Evolutionary conservation across 352 stramenopile genomes (phyloP).

Genomic region (Phytophthora pinifolia): DNA sequence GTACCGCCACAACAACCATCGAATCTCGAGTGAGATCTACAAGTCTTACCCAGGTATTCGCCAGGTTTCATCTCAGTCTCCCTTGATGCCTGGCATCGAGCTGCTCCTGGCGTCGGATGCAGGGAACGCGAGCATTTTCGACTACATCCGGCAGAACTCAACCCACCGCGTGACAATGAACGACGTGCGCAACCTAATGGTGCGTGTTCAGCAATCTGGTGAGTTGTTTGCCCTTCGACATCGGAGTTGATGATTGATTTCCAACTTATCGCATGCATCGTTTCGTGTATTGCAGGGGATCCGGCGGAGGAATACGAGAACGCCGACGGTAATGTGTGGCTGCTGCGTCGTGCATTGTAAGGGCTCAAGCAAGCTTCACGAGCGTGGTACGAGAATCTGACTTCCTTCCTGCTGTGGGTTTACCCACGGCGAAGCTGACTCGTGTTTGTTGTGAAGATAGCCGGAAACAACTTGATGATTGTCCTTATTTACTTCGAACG

Average conservation of each 20-base stretch:
- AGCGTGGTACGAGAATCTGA: slow-evolving; percentile 27
- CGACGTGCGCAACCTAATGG: not conserved
- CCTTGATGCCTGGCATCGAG: not conserved
- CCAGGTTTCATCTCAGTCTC: too few species aligned
- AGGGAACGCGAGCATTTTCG: not conserved
- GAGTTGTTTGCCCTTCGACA: not conserved
- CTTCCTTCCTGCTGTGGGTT: slow-evolving; percentile 13
- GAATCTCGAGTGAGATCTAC: too few species aligned
- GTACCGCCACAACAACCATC: too few species aligned
- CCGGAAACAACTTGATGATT: slow-evolving; percentile 13
- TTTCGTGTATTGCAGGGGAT: not conserved
- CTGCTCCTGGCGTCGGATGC: not conserved
- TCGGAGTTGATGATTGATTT: not conserved
- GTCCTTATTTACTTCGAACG: slow-evolving; percentile 33
- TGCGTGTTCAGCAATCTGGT: not conserved
- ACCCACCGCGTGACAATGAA: not conserved
- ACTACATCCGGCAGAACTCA: not conserved
- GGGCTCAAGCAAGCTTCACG: slow-evolving; percentile 31
- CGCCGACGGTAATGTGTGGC: slow-evolving; percentile 17
- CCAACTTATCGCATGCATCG: not conserved
- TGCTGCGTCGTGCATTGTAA: slow-evolving; percentile 26
- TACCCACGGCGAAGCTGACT: slow-evolving; percentile 15
- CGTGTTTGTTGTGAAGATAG: slow-evolving; percentile 23
- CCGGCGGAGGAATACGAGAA: slow-evolving; percentile 3
- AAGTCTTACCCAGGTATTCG: too few species aligned